phyloP scores from a whole-genome alignment of 225 moss, liverwort and hornwort genomes.

The Rhytidiadelphus loreus region DNA sequence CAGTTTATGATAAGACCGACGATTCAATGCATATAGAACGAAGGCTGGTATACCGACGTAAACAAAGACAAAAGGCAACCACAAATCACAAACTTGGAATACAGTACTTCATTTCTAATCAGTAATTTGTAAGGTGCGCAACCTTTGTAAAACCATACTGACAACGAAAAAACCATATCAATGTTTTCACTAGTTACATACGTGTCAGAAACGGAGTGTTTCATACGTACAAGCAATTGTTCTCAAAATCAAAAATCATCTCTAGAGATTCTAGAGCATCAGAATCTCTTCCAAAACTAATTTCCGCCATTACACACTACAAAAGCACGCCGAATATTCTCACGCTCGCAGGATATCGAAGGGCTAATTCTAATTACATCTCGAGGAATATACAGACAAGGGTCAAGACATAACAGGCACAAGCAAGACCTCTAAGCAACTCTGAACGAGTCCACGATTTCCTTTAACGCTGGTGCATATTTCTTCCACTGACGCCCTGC shows the following conservation, averaged over 20 bases:
- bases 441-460: conserved; percentile 83
- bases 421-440: conserved; percentile 24
- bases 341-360: not conserved
- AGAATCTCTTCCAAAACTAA: conserved; percentile 2
- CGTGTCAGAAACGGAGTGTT: not conserved
- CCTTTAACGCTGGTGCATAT: conserved; percentile 54
- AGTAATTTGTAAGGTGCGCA: not conserved
- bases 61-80: not conserved
- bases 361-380: not conserved
- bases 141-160: not conserved
- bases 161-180: not conserved
- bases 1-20: not conserved
- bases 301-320: not conserved
- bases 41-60: not conserved
- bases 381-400: not conserved
- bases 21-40: not conserved
- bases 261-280: not conserved
- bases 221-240: not conserved
- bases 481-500: conserved; percentile 99
- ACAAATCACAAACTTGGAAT: not conserved
- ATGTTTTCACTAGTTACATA: not conserved
- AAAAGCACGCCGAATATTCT: not conserved
- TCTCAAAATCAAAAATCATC: conserved; percentile 2
- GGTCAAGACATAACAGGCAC: not conserved
- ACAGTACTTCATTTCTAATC: not conserved